Percentiles rank a stretch among this genome's conserved stretches.
Conservation (phyloP, 768 basidiomycete genomes). For the Mrakia gelida region DNA sequence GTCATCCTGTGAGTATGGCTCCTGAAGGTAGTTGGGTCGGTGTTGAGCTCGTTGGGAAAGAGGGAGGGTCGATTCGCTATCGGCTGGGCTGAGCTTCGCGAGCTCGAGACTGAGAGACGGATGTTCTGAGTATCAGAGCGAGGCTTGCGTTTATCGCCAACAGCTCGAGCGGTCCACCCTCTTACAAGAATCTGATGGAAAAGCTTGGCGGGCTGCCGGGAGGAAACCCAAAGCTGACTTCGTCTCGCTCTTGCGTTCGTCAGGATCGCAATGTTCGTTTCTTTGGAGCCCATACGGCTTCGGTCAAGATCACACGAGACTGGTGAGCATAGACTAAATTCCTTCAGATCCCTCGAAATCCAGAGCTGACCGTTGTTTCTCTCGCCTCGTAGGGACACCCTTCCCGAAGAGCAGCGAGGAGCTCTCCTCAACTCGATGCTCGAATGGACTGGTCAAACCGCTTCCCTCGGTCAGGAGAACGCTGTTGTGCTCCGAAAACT, state of each 20-base stretch:
- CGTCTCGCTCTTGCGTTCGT: not conserved
- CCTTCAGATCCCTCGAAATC: too few species aligned
- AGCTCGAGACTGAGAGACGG: too few species aligned
- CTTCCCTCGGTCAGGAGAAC: slow-evolving; percentile 41
- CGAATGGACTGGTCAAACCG: slow-evolving; percentile 62
- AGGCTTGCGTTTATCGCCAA: too few species aligned
- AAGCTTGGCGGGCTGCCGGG: too few species aligned
- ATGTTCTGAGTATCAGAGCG: too few species aligned
- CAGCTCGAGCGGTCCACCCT: too few species aligned
- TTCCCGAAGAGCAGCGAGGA: slow-evolving; percentile 60
- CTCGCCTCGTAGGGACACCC: slow-evolving; percentile 57
- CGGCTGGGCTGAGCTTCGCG: too few species aligned
- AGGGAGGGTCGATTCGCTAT: too few species aligned
- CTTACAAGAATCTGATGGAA: too few species aligned
- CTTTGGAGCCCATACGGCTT: slow-evolving; percentile 88
- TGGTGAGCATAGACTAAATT: too few species aligned
- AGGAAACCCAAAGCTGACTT: not conserved
- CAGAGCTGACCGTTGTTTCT: not conserved
- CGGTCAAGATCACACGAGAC: slow-evolving; percentile 88
- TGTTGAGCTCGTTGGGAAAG: too few species aligned
- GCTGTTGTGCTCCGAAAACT: slow-evolving; percentile 78
- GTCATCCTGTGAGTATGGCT: slow-evolving; percentile 47
- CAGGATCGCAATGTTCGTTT: slow-evolving; percentile 81
- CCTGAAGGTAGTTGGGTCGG: too few species aligned
- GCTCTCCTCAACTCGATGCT: slow-evolving; percentile 64